Evolutionary conservation across 768 basidiomycete species (phyloP), one percentile per base, ranked within the genome.

Genomic region (Amanita polypyramis): DNA sequence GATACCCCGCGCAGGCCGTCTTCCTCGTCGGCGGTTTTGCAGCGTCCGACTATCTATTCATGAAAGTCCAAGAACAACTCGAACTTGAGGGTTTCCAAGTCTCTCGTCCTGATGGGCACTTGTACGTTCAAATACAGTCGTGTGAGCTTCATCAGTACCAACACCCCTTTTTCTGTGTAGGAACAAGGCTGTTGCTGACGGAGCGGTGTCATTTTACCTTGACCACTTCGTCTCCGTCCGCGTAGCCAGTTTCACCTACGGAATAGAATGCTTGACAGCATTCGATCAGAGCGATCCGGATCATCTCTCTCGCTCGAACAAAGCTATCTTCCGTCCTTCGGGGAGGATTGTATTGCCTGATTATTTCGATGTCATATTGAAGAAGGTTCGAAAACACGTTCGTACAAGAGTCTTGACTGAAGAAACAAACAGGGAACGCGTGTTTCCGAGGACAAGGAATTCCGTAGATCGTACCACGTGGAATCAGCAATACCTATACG

Each of bases 1-100:
- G 12, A 30, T 4, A 25, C 14, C 36, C 9, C 38, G 19, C 5
- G 4, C 21, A 72, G 72, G 63, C 66, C 20, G 65, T 72, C 20
- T 64, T 73, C 27, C 67, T 81, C 1, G 77, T 80, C 2, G 79
- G 79, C 19, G 78, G 77, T 0, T 80, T 79, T 56, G 72, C 75
- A 11, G 75, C 76, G 1, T 79, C 72, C 49, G 73, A 77, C 43
- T 79, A 72, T 66, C 55, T 80, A n/a, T 74, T 67, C 54, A 57
- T 60, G 2, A 62, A 64, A 41, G 66, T 80, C 2, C 67, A 67
- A 34, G 59, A 56, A 43, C 55, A 61, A 4, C 60, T 80, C 8
- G 61, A 62, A 4, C 53, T 61, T 1, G 55, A 65, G 0, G 66
- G 68, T n/a, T 55, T 76, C 38, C 63, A 58, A 27, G 58, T 79